Conservation (phyloP, 106 monocot genomes). For the Hemerocallis citrina region DNA sequence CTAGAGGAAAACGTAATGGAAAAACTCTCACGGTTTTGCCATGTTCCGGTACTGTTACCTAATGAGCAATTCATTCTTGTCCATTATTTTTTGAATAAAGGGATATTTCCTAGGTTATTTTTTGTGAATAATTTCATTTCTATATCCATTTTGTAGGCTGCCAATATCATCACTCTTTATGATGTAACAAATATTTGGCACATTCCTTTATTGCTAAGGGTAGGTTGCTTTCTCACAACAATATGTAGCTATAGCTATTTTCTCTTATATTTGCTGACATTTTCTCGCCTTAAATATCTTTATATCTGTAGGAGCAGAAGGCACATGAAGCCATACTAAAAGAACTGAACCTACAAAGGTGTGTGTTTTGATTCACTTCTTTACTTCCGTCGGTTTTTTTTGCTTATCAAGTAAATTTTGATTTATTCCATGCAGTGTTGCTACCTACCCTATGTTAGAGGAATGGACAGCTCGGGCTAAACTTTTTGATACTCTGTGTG, state of each 20-base stretch:
- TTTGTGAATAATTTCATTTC: background rate
- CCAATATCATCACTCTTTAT: slow-evolving; percentile 68
- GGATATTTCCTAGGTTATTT: background rate
- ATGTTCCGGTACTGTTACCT: slow-evolving; percentile 43
- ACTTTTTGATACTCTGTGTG: slow-evolving; percentile 47
- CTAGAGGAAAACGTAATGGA: slow-evolving; percentile 63
- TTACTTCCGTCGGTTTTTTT: background rate
- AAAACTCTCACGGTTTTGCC: slow-evolving; percentile 70
- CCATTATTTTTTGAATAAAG: background rate
- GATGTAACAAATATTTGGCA: slow-evolving; percentile 97
- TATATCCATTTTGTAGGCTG: slow-evolving; percentile 37
- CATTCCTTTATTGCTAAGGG: slow-evolving; percentile 83
- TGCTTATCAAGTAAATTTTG: background rate
- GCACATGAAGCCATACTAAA: slow-evolving; percentile 83
- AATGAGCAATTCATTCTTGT: background rate
- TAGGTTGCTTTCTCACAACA: slow-evolving; percentile 8
- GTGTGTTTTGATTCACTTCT: slow-evolving; percentile 5
- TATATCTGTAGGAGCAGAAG: slow-evolving; percentile 62
- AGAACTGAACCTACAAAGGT: slow-evolving; percentile 58
- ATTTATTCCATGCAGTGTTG: slow-evolving; percentile 27
- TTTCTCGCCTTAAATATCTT: background rate
- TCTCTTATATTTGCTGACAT: background rate
- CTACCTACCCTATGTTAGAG: slow-evolving; percentile 42
- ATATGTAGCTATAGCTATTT: background rate
- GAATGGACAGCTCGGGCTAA: slow-evolving; percentile 72